Conservation (phyloP, 163 green algal species). For the Volvox carteri region DNA sequence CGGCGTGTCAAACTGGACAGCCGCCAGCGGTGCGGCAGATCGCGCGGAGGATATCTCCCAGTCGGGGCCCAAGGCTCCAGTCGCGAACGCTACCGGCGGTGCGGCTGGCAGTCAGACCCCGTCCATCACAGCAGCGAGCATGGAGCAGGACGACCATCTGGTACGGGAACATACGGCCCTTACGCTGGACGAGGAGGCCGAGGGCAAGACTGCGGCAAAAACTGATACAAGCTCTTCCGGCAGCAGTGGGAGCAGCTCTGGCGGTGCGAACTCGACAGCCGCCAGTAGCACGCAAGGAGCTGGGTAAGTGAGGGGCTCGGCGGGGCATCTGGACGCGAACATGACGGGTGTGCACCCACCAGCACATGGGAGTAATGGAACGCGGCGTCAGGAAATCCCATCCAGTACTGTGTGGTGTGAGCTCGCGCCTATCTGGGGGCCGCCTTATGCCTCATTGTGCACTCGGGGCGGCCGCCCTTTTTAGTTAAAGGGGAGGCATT, state of each 20-base stretch:
- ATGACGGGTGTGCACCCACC: not conserved
- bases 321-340: too few relatives aligned
- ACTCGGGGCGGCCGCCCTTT: not conserved
- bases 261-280: not conserved
- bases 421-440: not conserved
- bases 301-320: not conserved
- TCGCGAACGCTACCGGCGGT: not conserved
- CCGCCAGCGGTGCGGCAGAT: not conserved
- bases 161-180: not conserved
- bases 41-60: not conserved
- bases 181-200: constrained; percentile 13
- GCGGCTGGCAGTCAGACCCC: not conserved
- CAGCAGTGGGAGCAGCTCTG: not conserved
- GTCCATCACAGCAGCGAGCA: not conserved
- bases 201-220: not conserved
- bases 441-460: not conserved
- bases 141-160: constrained; percentile 12
- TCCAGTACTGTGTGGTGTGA: too few relatives aligned
- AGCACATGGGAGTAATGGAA: not conserved
- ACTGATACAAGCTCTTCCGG: not conserved
- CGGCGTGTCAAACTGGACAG: not conserved
- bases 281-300: not conserved
- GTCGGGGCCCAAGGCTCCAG: not conserved
- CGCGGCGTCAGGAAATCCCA: not conserved
- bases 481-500: not conserved